Evolutionary conservation across 306 rosid genomes (phyloP).

Genomic region (Quercus parvula): DNA sequence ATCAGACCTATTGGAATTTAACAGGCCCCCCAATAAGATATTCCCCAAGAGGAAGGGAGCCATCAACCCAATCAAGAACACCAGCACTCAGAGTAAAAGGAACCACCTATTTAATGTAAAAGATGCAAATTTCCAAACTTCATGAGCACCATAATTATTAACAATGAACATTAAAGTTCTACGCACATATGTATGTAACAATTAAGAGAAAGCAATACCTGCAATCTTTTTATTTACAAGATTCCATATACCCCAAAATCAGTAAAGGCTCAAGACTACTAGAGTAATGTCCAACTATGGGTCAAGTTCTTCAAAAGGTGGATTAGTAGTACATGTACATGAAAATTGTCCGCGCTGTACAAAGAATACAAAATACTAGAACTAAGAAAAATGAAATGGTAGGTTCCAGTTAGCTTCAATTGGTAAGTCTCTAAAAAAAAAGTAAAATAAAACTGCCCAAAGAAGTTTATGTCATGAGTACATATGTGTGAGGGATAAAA

Average conservation of each 20-base stretch:
- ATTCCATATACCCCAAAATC: background rate
- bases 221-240: background rate
- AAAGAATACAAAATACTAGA: background rate
- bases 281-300: background rate
- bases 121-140: background rate
- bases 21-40: conserved; percentile 84
- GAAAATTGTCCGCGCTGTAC: background rate
- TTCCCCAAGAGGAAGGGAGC: conserved; percentile 93
- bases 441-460: too few relatives aligned
- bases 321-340: background rate
- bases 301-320: background rate
- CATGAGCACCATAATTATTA: background rate
- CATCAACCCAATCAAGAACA: conserved; percentile 97
- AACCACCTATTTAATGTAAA: conserved; percentile 54
- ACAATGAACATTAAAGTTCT: background rate
- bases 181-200: background rate
- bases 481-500: too few relatives aligned
- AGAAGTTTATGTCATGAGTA: too few relatives aligned
- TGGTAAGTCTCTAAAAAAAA: too few relatives aligned
- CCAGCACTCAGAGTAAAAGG: conserved; percentile 99
- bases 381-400: too few relatives aligned
- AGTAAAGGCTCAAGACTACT: background rate
- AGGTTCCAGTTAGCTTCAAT: too few relatives aligned
- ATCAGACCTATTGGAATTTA: background rate
- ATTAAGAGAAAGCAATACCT: background rate